Percentiles rank a stretch among this genome's conserved stretches.
Conservation (phyloP, 805 yeast species). For the Lachancea cidri region DNA sequence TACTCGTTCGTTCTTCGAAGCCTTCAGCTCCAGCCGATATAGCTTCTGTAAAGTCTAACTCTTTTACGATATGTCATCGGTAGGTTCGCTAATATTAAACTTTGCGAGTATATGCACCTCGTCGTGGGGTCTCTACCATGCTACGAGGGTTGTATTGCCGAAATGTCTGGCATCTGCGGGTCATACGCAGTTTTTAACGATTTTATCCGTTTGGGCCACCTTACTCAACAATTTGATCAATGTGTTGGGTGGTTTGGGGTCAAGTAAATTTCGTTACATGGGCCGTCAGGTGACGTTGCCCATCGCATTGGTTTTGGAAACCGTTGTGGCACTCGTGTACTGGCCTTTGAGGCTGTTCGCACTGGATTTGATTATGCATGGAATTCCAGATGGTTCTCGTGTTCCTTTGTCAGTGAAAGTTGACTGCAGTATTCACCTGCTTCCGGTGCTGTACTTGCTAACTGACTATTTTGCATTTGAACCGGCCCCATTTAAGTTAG, state of each 20-base stretch:
- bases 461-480: slow-evolving; percentile 52
- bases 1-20: neutral
- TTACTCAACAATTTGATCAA: slow-evolving; percentile 40
- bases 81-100: slow-evolving; percentile 19
- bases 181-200: slow-evolving; percentile 67
- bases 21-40: too few relatives aligned
- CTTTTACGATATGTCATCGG: neutral
- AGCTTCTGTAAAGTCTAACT: neutral
- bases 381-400: slow-evolving; percentile 19
- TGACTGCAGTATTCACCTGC: slow-evolving; percentile 55
- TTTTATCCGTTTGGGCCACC: slow-evolving; percentile 49
- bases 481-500: slow-evolving; percentile 38
- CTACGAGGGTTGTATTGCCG: slow-evolving; percentile 40
- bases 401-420: slow-evolving; percentile 42
- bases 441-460: slow-evolving; percentile 50
- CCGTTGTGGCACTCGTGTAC: slow-evolving; percentile 57
- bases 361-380: slow-evolving; percentile 42
- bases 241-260: slow-evolving; percentile 22
- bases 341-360: slow-evolving; percentile 63
- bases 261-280: slow-evolving; percentile 2
- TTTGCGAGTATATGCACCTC: slow-evolving; percentile 15
- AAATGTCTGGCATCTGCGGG: slow-evolving; percentile 50
- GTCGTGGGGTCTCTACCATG: slow-evolving; percentile 27
- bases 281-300: slow-evolving; percentile 37
- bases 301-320: slow-evolving; percentile 51